Conservation (phyloP, 2,329 filamentous ascomycete genomes). For the Rasamsonia emersonii region DNA sequence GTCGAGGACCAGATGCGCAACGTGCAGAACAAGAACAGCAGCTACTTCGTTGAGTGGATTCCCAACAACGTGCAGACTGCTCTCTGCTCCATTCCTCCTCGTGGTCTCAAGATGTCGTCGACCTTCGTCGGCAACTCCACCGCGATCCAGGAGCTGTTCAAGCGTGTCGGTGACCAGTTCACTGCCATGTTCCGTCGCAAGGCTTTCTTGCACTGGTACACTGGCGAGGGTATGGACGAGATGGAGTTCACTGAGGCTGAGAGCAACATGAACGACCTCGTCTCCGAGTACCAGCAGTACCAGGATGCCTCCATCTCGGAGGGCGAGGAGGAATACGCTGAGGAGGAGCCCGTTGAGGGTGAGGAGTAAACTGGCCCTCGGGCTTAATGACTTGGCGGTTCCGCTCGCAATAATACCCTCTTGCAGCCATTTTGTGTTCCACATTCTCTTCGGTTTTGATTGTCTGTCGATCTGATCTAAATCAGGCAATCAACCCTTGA, state of each 20-base stretch:
- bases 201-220: constrained; percentile 99
- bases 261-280: constrained; percentile 99
- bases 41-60: constrained; percentile 99
- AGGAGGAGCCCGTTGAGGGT: constrained; percentile 65
- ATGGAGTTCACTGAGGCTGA: constrained; percentile 99
- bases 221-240: constrained; percentile 99
- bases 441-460: neutral
- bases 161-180: constrained; percentile 99
- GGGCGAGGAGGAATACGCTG: constrained; percentile 90
- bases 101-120: constrained; percentile 97
- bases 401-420: constrained; percentile 12
- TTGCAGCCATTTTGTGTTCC: constrained; percentile 4
- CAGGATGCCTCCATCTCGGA: constrained; percentile 97
- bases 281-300: constrained; percentile 99
- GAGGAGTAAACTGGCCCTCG: constrained; percentile 55
- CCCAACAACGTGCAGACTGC: constrained; percentile 99
- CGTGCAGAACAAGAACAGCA: constrained; percentile 98
- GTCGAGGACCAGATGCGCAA: constrained; percentile 99
- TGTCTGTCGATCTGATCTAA: no score
- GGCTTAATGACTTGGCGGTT: no score
- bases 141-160: constrained; percentile 99
- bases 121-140: constrained; percentile 99
- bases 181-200: constrained; percentile 99
- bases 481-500: no score
- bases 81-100: constrained; percentile 96